Evolutionary conservation across 1,284 basidiomycete species (phyloP), one percentile per base, ranked within the genome.

Genomic region (Lentinus polychrous): DNA sequence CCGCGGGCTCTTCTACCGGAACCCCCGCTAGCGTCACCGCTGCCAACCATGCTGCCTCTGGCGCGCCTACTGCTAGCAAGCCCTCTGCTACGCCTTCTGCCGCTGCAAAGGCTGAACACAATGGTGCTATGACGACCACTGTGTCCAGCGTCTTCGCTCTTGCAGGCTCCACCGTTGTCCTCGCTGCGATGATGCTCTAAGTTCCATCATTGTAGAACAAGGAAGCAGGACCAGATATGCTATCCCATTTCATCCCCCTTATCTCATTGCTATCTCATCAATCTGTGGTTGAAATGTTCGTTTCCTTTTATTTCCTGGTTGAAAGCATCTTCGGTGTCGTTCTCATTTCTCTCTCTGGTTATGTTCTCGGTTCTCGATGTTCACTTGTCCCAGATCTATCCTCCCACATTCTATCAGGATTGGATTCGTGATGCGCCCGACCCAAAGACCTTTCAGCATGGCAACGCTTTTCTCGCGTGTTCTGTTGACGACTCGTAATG

Each of bases 161-260:
- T 42, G 55, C 58, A 22, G 60, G 59, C 37, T 50, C 58, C 43
- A 59, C 58, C 23, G 49, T 48, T 33, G 59, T 61, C 15, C 55
- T 66, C 39, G 48, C 65, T 49, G 55, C 63, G 31, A 50, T 65
- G 43, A 54, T 64, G 56, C 50, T 63, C 48, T 63, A 58, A 55
- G 50, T 40, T 20, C 41, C 40, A 8, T 17, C 27, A 10, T 27
- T n/a, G n/a, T n/a, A n/a, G 27, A 27, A 10, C 27, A 27, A 4
- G 27, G 27, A 27, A 27, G 27, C 27, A 27, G 10, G 27, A 27
- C 27, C 27, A 27, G 27, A 5, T 10, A 27, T 27, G n/a, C n/a
- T 37, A 37, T 18, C 35, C 14, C 35, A 6, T 37, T 37, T 18
- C 6, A 15, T 37, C n/a, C n/a, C n/a, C n/a, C n/a, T n/a, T n/a